Evolutionary conservation across 108 stramenopile genomes (phyloP).

Genomic region (Skeletonema marinoi): DNA sequence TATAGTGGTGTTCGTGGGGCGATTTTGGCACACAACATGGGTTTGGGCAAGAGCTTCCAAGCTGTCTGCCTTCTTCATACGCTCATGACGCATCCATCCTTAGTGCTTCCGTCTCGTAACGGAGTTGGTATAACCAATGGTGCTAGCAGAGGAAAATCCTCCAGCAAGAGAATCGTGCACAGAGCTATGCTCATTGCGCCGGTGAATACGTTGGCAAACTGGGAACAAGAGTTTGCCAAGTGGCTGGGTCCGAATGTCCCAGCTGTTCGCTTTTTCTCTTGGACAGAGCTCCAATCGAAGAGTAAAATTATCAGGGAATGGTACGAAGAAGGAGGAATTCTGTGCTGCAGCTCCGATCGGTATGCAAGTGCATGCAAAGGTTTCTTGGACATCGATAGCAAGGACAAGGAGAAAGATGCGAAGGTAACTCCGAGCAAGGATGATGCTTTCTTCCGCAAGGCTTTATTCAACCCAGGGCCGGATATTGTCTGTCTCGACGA

Average conservation of each 20-base stretch:
- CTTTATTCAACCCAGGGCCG: constrained; percentile 49
- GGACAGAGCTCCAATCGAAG: constrained; percentile 6
- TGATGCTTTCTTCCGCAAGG: constrained; percentile 27
- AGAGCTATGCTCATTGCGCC: constrained; percentile 67
- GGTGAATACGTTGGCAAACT: constrained; percentile 53
- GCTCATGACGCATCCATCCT: constrained; percentile 54
- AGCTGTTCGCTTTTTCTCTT: constrained; percentile 34
- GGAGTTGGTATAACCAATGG: not conserved
- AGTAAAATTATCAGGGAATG: constrained; percentile 44
- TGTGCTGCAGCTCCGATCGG: constrained; percentile 45
- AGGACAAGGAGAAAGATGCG: constrained; percentile 3
- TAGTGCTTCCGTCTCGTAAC: constrained; percentile 12
- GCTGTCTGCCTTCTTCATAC: constrained; percentile 62
- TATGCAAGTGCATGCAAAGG: constrained; percentile 40
- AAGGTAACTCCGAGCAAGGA: constrained; percentile 3
- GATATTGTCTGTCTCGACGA: constrained; percentile 75
- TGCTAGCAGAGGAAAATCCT: not conserved
- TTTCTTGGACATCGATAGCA: constrained; percentile 7
- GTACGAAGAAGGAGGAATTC: constrained; percentile 59
- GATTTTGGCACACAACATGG: constrained; percentile 82
- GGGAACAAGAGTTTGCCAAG: constrained; percentile 72
- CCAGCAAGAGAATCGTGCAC: constrained; percentile 31
- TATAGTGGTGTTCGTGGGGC: constrained; percentile 53
- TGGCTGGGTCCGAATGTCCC: constrained; percentile 56
- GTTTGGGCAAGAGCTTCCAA: constrained; percentile 38